These are phyloP conservation scores for Lasiosphaeria miniovina DNA, from an alignment of 495 filamentous ascomycete genomes.

Conservation along the genomic window DNA sequence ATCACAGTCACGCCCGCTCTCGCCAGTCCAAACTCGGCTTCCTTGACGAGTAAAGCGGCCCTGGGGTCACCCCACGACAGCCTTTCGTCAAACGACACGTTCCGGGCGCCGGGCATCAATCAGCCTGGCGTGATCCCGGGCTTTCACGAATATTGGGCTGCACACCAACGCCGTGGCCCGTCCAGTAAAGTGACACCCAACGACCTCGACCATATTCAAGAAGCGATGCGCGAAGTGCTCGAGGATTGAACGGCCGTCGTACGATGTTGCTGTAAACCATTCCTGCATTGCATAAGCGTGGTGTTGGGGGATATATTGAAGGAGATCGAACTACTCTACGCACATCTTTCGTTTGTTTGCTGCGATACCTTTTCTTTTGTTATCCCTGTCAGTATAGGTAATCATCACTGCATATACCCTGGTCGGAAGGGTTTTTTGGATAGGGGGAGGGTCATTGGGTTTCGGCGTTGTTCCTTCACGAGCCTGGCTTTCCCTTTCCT, in stretches of 20 bases:
- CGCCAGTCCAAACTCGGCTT: constrained; percentile 11
- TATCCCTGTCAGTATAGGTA: no score
- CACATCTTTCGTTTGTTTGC: no score
- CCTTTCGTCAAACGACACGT: constrained; percentile 15
- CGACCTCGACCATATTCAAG: constrained; percentile 33
- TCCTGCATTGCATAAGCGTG: no score
- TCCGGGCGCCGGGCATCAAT: constrained; percentile 51
- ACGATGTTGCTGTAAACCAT: not conserved
- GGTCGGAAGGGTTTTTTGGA: no score
- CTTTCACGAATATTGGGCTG: constrained; percentile 41
- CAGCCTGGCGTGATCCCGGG: constrained; percentile 52
- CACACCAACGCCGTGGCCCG: constrained; percentile 36
- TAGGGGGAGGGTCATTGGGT: no score
- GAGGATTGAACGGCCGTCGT: constrained; percentile 15
- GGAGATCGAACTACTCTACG: no score
- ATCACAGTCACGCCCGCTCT: constrained; percentile 12
- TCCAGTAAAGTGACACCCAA: constrained; percentile 44
- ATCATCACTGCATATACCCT: no score
- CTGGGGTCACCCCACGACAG: constrained; percentile 21
- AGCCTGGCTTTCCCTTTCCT: no score
- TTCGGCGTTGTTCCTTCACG: no score
- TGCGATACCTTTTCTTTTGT: no score
- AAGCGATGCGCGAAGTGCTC: constrained; percentile 43
- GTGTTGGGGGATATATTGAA: no score
- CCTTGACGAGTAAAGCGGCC: not conserved